phyloP scores from a whole-genome alignment of 768 basidiomycete genomes.

The Guyanaporus albipodus region DNA sequence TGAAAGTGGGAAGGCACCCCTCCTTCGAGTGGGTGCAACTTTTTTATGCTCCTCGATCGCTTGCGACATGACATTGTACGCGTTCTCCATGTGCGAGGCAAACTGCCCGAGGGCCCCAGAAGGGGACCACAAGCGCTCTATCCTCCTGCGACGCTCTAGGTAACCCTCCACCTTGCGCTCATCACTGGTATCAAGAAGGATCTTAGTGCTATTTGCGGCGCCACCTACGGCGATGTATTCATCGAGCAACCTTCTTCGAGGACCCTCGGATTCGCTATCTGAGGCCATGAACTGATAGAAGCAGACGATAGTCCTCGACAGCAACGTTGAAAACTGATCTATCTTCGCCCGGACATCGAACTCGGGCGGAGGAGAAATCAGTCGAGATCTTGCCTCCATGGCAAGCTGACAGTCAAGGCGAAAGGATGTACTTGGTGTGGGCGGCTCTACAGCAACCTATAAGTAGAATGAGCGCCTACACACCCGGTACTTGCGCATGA shows the following conservation, averaged over 20 bases:
- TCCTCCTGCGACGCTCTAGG: slow-evolving; percentile 16
- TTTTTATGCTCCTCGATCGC: slow-evolving; percentile 21
- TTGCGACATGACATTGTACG: slow-evolving; percentile 15
- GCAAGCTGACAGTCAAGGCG: not conserved
- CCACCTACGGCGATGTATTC: slow-evolving; percentile 29
- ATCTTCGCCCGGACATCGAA: slow-evolving; percentile 22
- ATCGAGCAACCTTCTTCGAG: slow-evolving; percentile 21
- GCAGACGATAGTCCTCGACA: slow-evolving; percentile 25
- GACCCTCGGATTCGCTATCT: slow-evolving; percentile 20
- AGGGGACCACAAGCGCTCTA: slow-evolving; percentile 18
- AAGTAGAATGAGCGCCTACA: slow-evolving; percentile 8
- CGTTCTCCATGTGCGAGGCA: slow-evolving; percentile 19
- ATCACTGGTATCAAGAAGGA: slow-evolving; percentile 22
- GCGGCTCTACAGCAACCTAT: slow-evolving; percentile 8
- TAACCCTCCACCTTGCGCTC: slow-evolving; percentile 23
- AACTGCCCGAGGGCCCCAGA: slow-evolving; percentile 17
- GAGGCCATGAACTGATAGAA: slow-evolving; percentile 28
- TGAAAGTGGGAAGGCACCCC: slow-evolving; percentile 21
- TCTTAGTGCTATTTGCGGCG: slow-evolving; percentile 22
- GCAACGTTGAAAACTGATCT: slow-evolving; percentile 18
- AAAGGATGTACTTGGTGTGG: not conserved
- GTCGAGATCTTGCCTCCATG: slow-evolving; percentile 13
- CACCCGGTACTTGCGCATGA: no score
- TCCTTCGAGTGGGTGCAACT: slow-evolving; percentile 8
- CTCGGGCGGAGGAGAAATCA: not conserved